Percentiles rank a stretch among this genome's conserved stretches.
Conservation (phyloP, 352 stramenopile genomes). For the Peronospora farinosa region DNA sequence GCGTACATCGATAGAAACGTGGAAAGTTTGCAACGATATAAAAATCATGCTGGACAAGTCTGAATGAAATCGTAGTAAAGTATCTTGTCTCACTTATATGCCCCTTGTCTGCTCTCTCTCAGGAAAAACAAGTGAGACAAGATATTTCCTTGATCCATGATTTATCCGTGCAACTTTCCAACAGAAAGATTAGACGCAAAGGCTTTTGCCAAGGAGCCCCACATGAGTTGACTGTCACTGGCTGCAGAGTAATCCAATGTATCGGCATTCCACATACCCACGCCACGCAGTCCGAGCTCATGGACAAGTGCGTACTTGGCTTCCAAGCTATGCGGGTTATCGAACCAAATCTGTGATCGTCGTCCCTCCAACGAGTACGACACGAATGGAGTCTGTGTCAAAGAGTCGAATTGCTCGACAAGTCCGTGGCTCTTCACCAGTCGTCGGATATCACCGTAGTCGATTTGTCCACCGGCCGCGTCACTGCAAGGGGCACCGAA, state of each 20-base stretch:
- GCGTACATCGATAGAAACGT: conserved; percentile 17
- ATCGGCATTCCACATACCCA: conserved; percentile 82
- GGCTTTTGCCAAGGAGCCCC: conserved; percentile 37
- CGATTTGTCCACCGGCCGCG: conserved; percentile 52
- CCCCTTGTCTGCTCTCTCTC: not conserved
- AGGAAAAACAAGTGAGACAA: too few species aligned
- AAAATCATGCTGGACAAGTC: conserved; percentile 25
- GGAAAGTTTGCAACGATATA: conserved; percentile 19
- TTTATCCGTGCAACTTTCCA: not conserved
- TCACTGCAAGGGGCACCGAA: conserved; percentile 74
- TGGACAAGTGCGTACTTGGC: conserved; percentile 53
- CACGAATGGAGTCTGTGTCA: conserved; percentile 54
- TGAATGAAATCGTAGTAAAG: conserved; percentile 9
- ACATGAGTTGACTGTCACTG: conserved; percentile 50
- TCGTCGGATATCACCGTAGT: conserved; percentile 48
- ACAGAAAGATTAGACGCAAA: conserved; percentile 8
- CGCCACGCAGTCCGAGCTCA: conserved; percentile 44
- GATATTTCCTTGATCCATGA: not conserved
- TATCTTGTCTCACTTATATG: not conserved
- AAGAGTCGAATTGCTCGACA: conserved; percentile 42
- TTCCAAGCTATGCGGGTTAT: conserved; percentile 52
- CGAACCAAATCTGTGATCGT: conserved; percentile 64
- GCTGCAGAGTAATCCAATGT: conserved; percentile 50
- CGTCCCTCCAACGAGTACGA: conserved; percentile 13
- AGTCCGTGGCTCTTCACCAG: conserved; percentile 28